Percentiles rank a stretch among this genome's conserved stretches.
phyloP scores from a whole-genome alignment of 306 rosid species.

The Cicer pinnatifidum region DNA sequence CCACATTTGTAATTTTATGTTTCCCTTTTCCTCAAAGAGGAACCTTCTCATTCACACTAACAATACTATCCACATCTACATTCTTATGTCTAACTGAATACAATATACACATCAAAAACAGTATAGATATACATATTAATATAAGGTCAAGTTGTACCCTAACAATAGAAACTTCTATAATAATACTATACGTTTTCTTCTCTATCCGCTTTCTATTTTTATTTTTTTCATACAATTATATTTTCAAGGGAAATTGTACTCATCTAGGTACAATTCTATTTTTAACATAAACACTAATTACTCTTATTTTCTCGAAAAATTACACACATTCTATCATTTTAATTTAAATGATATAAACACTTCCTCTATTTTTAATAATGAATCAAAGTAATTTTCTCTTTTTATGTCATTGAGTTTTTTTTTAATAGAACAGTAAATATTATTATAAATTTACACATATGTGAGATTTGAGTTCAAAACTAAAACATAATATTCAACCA shows the following conservation, averaged over 20 bases:
- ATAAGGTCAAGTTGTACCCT: constrained; percentile 29
- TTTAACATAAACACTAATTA: neutral
- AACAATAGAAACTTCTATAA: constrained; percentile 32
- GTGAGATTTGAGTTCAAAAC: too few relatives aligned
- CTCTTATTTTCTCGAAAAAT: neutral
- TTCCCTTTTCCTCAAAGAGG: constrained; percentile 32
- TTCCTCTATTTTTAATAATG: too few relatives aligned
- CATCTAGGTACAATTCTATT: neutral
- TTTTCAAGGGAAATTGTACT: neutral
- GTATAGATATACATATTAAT: neutral
- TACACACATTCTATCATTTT: too few relatives aligned
- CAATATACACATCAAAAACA: constrained; percentile 23
- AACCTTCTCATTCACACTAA: constrained; percentile 25
- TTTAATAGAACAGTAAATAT: too few relatives aligned
- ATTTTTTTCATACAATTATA: neutral
- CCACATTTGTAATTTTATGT: constrained; percentile 45
- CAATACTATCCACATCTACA: constrained; percentile 33
- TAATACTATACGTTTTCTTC: constrained; percentile 5
- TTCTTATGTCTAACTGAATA: constrained; percentile 23
- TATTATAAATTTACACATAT: too few relatives aligned
- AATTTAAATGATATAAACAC: too few relatives aligned
- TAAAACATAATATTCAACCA: too few relatives aligned
- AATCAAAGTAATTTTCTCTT: too few relatives aligned
- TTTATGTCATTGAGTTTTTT: too few relatives aligned
- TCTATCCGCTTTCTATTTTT: neutral